phyloP scores from a whole-genome alignment of 2,329 filamentous ascomycete genomes.

The Ramularia collo-cygni region DNA sequence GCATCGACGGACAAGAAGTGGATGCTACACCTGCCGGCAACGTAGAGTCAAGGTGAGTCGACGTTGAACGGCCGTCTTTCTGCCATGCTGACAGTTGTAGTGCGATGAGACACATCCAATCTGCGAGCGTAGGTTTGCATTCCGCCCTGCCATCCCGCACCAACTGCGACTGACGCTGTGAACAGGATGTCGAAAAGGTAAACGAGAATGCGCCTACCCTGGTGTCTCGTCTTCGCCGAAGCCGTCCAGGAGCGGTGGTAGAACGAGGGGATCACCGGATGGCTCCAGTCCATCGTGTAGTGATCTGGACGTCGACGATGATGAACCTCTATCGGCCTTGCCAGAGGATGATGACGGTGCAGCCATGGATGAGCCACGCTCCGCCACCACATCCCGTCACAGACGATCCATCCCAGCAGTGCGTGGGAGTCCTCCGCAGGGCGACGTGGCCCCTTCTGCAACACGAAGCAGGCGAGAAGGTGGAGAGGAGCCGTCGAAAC shows the following conservation, averaged over 20 bases:
- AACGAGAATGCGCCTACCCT: conserved; percentile 84
- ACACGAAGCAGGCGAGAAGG: conserved; percentile 22
- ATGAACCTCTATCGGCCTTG: conserved; percentile 37
- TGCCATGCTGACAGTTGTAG: conserved; percentile 40
- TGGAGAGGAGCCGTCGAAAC: conserved; percentile 16
- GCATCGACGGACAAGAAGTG: conserved; percentile 85
- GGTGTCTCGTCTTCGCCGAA: conserved; percentile 53
- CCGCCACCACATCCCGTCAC: conserved; percentile 24
- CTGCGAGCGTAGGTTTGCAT: conserved; percentile 59
- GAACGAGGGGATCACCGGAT: conserved; percentile 37
- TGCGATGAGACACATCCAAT: conserved; percentile 85
- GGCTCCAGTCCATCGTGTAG: conserved; percentile 48
- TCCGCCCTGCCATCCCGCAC: not conserved
- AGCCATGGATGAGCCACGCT: conserved; percentile 25
- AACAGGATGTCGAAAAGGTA: conserved; percentile 80
- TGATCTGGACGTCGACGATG: conserved; percentile 37
- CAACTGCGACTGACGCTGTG: conserved; percentile 9
- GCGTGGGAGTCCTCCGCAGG: conserved; percentile 17
- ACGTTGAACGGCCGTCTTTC: conserved; percentile 1
- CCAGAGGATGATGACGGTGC: conserved; percentile 42
- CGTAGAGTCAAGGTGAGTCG: conserved; percentile 66
- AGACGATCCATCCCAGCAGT: conserved; percentile 27
- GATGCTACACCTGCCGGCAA: conserved; percentile 86
- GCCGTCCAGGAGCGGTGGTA: conserved; percentile 37
- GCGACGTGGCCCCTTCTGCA: conserved; percentile 46